phyloP scores from a whole-genome alignment of 1,284 basidiomycete genomes.

The Rhodotorula mucilaginosa region DNA sequence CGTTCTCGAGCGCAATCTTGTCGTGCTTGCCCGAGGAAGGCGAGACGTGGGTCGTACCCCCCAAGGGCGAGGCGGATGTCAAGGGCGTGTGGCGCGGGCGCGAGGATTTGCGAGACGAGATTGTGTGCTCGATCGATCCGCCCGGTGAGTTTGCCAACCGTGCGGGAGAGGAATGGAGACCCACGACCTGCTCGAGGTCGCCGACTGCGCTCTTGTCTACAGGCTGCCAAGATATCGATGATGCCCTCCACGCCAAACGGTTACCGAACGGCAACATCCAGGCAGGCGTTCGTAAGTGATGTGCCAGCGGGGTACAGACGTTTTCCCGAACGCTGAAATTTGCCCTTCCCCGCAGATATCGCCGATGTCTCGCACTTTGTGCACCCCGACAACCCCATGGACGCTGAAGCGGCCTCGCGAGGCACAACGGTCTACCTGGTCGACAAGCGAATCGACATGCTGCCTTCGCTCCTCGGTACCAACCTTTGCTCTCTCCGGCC shows the following conservation, averaged over 20 bases:
- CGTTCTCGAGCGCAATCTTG: slow-evolving; percentile 91
- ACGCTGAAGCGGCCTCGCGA: slow-evolving; percentile 87
- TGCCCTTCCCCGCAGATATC: slow-evolving; percentile 65
- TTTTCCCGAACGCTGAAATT: not conserved
- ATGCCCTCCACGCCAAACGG: slow-evolving; percentile 88
- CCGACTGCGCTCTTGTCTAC: slow-evolving; percentile 3
- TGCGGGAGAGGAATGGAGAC: no score
- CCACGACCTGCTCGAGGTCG: no score
- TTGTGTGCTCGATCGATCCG: slow-evolving; percentile 96
- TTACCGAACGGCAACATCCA: slow-evolving; percentile 94
- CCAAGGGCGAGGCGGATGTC: slow-evolving; percentile 57
- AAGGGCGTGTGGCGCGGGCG: slow-evolving; percentile 73
- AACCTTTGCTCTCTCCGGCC: slow-evolving; percentile 94
- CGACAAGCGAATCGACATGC: slow-evolving; percentile 98
- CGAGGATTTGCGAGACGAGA: slow-evolving; percentile 80
- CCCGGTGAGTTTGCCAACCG: slow-evolving; percentile 59
- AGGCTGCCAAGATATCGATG: slow-evolving; percentile 98
- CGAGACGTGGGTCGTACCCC: slow-evolving; percentile 88
- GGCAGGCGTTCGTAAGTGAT: slow-evolving; percentile 87
- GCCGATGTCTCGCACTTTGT: slow-evolving; percentile 99
- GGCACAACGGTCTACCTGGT: slow-evolving; percentile 98
- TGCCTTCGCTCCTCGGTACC: slow-evolving; percentile 89
- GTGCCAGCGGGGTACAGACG: not conserved
- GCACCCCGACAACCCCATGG: slow-evolving; percentile 90
- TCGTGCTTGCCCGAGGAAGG: slow-evolving; percentile 88